These are phyloP conservation scores for Lentinula lateritia DNA, from an alignment of 768 basidiomycete species.

Conservation along the genomic window DNA sequence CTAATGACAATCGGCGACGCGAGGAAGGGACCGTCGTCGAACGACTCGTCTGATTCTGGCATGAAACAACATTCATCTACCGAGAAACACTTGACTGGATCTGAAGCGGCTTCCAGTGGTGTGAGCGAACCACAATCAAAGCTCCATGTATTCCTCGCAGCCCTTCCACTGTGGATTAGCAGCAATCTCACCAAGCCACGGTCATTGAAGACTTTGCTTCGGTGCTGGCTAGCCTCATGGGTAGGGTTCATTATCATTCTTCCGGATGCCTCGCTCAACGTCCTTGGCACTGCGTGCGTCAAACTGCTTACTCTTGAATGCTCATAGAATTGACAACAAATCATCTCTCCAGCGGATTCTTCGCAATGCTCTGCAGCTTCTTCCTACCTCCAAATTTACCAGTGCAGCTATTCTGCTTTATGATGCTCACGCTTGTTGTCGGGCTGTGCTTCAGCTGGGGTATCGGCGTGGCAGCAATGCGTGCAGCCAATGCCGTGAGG, in stretches of 20 bases:
- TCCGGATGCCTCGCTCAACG: conserved; percentile 29
- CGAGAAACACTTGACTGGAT: background rate
- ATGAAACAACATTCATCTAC: background rate
- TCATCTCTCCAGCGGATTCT: conserved; percentile 33
- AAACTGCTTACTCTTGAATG: background rate
- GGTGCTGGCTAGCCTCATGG: conserved; percentile 39
- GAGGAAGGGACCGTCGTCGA: background rate
- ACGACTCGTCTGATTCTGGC: background rate
- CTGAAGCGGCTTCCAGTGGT: background rate
- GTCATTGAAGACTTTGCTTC: conserved; percentile 30
- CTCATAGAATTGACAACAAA: background rate
- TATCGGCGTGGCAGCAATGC: conserved; percentile 49
- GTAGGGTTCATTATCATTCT: conserved; percentile 32
- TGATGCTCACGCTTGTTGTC: conserved; percentile 38
- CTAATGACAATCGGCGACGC: background rate
- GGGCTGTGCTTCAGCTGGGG: conserved; percentile 51
- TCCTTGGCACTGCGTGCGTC: conserved; percentile 36
- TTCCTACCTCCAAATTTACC: conserved; percentile 47
- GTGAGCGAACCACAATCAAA: background rate
- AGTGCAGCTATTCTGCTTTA: conserved; percentile 41
- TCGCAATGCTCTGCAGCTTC: conserved; percentile 31
- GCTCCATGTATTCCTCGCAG: background rate
- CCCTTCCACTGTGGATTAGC: conserved; percentile 32
- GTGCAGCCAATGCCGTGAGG: conserved; percentile 35
- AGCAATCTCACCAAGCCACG: conserved; percentile 27